Conservation (phyloP, 257 asterid species). For the Craterostigma plantagineum region DNA sequence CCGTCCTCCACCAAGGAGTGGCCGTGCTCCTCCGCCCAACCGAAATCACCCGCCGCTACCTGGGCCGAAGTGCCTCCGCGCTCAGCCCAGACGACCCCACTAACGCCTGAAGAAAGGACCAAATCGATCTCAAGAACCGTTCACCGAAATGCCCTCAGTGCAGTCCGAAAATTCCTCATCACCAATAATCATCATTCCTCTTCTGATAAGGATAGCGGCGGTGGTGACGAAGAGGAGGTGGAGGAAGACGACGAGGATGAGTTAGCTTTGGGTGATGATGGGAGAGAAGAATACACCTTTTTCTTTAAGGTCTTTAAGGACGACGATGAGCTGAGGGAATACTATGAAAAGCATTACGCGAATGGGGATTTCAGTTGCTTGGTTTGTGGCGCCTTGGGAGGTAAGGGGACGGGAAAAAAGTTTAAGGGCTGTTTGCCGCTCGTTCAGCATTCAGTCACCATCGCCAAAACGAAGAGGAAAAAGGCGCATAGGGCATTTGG, state of each 20-base stretch:
- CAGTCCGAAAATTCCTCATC: slow-evolving; percentile 16
- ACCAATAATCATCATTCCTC: slow-evolving; percentile 2
- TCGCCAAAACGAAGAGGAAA: slow-evolving; percentile 36
- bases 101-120: slow-evolving; percentile 20
- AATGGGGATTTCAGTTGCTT: slow-evolving; percentile 50
- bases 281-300: slow-evolving; percentile 13
- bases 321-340: slow-evolving; percentile 28
- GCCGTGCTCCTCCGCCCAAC: slow-evolving; percentile 28
- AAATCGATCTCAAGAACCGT: slow-evolving; percentile 15
- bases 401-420: slow-evolving; percentile 33
- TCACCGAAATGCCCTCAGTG: slow-evolving; percentile 32
- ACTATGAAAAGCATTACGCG: slow-evolving; percentile 26
- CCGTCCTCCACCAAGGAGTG: slow-evolving; percentile 28
- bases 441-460: slow-evolving; percentile 41
- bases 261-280: slow-evolving; percentile 18
- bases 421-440: slow-evolving; percentile 50
- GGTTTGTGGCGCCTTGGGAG: slow-evolving; percentile 49
- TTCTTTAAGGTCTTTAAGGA: slow-evolving; percentile 34
- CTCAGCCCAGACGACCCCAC: slow-evolving; percentile 8
- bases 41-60: slow-evolving; percentile 14
- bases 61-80: slow-evolving; percentile 15
- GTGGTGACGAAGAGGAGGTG: not conserved
- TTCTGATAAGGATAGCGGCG: slow-evolving; percentile 16
- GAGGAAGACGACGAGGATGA: slow-evolving; percentile 29
- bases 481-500: slow-evolving; percentile 55